Evolutionary conservation across 805 yeast genomes (phyloP), one percentile per base, ranked within the genome.

Genomic region (Myxozyma nipponensis): DNA sequence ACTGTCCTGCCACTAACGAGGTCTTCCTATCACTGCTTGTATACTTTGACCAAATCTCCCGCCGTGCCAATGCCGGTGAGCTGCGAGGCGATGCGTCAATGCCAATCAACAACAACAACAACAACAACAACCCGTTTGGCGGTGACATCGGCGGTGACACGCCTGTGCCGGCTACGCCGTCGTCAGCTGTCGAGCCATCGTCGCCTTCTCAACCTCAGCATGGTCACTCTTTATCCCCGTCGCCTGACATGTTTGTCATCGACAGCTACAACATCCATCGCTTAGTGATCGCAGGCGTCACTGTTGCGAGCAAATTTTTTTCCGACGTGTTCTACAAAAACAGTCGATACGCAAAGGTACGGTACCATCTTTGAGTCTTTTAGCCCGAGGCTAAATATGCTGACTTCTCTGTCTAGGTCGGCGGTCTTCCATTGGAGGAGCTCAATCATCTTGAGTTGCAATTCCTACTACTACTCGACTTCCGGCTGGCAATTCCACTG

Each of bases 1-100:
- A 93, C 70, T 93, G 99, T 67, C 98, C 99, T 0, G 93, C 93
- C n/a, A 90, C 98, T 2, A 91, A 91, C 68, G 98, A 93, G 66
- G 98, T 93, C 30, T 93, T 90, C 67, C 71, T 93, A 42, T 83
- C 96, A 35, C 70, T 93, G 32, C 74, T 93, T 61, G 97, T 93
- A 26, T 93, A 93, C 67, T 89, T 93, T 70, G 99, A 93, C 69
- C 73, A 98, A 56, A 88, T 91, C 40, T 93, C 95, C 18, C 86
- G 86, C 63, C 77, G 86, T 55, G 88, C 93, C 39, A 84, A 86
- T 56, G 47, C 62, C 17, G 54, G 57, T 19, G 60, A 56, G 39
- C 42, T 49, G 24, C 3, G 15, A 19, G 9, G 38, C 21, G 19
- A 35, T 35, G 38, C 15, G 6, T 6, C n/a, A 7, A 7, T 6